Evolutionary conservation across 2,329 filamentous ascomycete species (phyloP).

Genomic region (Xylaria sp.): DNA sequence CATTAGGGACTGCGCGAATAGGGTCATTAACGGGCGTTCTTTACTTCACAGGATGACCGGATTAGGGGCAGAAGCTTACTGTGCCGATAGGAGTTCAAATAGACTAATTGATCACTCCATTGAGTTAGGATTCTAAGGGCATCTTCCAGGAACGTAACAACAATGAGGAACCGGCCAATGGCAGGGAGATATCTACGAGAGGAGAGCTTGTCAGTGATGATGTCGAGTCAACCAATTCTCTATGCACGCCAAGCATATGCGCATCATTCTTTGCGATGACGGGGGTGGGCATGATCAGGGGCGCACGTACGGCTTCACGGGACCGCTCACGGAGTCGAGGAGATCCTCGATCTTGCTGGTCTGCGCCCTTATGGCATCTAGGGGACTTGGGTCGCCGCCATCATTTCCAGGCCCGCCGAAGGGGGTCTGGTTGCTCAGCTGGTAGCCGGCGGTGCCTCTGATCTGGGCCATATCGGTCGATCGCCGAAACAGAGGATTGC

Average conservation of each 20-base stretch:
- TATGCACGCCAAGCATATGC: not conserved
- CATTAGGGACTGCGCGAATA: conserved; percentile 72
- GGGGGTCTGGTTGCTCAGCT: conserved; percentile 75
- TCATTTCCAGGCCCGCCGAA: conserved; percentile 69
- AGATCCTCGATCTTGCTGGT: conserved; percentile 98
- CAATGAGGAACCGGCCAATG: conserved; percentile 95
- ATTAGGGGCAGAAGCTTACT: conserved; percentile 63
- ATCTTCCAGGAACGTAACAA: conserved; percentile 98
- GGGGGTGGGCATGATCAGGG: conserved; percentile 1
- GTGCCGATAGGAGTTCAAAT: conserved; percentile 88
- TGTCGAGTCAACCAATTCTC: not conserved
- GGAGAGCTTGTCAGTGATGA: conserved; percentile 33
- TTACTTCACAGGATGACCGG: not conserved
- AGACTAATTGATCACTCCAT: conserved; percentile 93
- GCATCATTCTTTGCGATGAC: not conserved
- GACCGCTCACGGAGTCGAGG: conserved; percentile 85
- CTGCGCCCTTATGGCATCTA: conserved; percentile 90
- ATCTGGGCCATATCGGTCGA: conserved; percentile 49
- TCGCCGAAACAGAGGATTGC: conserved; percentile 12
- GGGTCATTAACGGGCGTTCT: conserved; percentile 30
- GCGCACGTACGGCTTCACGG: conserved; percentile 85
- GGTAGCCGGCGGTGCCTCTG: conserved; percentile 78
- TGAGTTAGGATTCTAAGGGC: conserved; percentile 95
- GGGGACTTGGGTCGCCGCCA: conserved; percentile 72
- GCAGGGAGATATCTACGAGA: conserved; percentile 81